phyloP scores from a whole-genome alignment of 176 grass and related monocot genomes.

The Cenchrus fungigraminus region DNA sequence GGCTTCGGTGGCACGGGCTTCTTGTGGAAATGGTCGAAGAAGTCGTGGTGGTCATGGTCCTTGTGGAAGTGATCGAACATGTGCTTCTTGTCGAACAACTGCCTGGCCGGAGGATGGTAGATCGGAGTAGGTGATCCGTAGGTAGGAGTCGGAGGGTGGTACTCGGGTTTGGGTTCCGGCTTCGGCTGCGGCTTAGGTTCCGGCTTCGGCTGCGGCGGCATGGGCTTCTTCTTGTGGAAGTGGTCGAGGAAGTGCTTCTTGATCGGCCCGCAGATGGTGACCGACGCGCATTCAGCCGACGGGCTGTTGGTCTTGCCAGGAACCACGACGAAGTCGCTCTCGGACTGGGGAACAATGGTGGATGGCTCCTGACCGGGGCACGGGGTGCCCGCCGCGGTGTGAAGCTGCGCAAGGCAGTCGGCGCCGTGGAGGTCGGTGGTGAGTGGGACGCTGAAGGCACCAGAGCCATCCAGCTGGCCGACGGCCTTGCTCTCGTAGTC shows the following conservation, averaged over 20 bases:
- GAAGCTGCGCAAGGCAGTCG: conserved; percentile 43
- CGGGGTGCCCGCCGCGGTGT: not conserved
- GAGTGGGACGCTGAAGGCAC: conserved; percentile 38
- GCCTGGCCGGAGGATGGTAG: not conserved
- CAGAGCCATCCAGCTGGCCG: not conserved
- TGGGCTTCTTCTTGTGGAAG: conserved; percentile 32
- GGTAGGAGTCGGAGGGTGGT: not conserved
- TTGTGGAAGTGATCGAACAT: not conserved
- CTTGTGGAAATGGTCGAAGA: no score
- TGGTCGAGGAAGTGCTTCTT: conserved; percentile 20
- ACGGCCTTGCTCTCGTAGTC: conserved; percentile 27
- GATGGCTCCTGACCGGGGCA: conserved; percentile 45
- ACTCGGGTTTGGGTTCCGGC: not conserved
- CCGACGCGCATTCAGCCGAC: not conserved
- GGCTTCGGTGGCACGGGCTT: no score
- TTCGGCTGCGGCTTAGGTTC: not conserved
- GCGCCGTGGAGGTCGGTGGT: not conserved
- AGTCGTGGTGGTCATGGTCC: not conserved
- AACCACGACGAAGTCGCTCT: conserved; percentile 11
- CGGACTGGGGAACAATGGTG: not conserved
- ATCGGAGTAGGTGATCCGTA: not conserved
- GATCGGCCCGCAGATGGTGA: conserved; percentile 16
- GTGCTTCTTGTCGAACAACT: not conserved
- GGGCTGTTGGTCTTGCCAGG: not conserved
- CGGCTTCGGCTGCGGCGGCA: not conserved